These are phyloP conservation scores for Aspergillus hortae DNA, from an alignment of 2,329 filamentous ascomycete species.

Conservation along the genomic window DNA sequence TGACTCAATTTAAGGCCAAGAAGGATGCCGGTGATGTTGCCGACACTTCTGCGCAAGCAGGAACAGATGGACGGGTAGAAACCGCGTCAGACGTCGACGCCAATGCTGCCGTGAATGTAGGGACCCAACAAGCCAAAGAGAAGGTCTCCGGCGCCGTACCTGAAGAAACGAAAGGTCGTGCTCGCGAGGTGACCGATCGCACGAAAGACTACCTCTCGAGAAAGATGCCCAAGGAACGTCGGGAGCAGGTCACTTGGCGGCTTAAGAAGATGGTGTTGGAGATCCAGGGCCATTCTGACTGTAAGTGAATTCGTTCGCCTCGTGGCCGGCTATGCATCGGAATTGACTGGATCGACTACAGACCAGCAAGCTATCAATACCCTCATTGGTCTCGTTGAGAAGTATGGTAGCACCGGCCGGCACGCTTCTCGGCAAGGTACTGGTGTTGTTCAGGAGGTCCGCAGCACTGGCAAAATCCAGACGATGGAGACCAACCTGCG, in stretches of 20 bases:
- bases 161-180: constrained; percentile 51
- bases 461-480: constrained; percentile 60
- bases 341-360: constrained; percentile 24
- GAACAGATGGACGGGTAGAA: constrained; percentile 46
- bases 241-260: constrained; percentile 86
- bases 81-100: constrained; percentile 52
- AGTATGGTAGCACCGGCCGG: constrained; percentile 74
- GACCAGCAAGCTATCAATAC: constrained; percentile 87
- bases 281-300: constrained; percentile 92
- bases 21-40: constrained; percentile 56
- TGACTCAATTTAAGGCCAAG: constrained; percentile 21
- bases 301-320: constrained; percentile 40
- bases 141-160: constrained; percentile 61
- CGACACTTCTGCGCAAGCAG: constrained; percentile 52
- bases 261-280: constrained; percentile 98
- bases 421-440: constrained; percentile 61
- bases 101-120: constrained; percentile 43
- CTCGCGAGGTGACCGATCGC: constrained; percentile 37
- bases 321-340: neutral
- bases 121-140: constrained; percentile 41
- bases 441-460: constrained; percentile 69
- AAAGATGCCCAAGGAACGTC: constrained; percentile 89
- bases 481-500: constrained; percentile 76
- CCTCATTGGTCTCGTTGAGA: constrained; percentile 76
- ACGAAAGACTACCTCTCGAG: constrained; percentile 72